Conservation (phyloP, 2,329 filamentous ascomycete genomes). For the Emydomyces testavorans region DNA sequence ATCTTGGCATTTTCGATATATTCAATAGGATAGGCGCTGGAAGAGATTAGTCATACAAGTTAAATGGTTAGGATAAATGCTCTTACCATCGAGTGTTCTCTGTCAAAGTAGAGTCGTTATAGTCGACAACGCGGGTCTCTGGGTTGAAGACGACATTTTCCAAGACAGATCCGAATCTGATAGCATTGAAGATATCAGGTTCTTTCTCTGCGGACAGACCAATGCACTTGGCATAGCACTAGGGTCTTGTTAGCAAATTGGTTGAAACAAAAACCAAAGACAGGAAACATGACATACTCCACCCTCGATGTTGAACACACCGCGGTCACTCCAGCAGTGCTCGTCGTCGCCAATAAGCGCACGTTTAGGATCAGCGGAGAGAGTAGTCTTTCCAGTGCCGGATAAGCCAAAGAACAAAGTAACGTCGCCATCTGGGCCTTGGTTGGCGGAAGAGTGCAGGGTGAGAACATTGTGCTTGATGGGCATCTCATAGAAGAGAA, state of each 20-base stretch:
- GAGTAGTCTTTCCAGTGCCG: constrained; percentile 95
- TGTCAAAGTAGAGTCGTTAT: constrained; percentile 86
- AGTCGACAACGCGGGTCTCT: constrained; percentile 78
- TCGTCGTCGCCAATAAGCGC: constrained; percentile 95
- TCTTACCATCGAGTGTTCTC: constrained; percentile 82
- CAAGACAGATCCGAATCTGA: constrained; percentile 90
- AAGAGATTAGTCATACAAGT: constrained; percentile 14
- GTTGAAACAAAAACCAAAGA: not conserved
- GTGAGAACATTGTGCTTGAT: constrained; percentile 99
- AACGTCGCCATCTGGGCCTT: constrained; percentile 87
- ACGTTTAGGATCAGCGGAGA: constrained; percentile 94
- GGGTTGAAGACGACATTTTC: constrained; percentile 99
- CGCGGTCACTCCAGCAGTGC: constrained; percentile 96
- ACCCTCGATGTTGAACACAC: constrained; percentile 99
- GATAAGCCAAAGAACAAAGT: constrained; percentile 99
- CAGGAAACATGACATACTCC: constrained; percentile 38
- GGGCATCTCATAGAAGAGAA: constrained; percentile 99
- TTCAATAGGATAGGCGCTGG: constrained; percentile 86
- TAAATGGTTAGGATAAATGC: constrained; percentile 10
- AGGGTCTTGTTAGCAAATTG: constrained; percentile 13
- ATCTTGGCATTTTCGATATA: constrained; percentile 99
- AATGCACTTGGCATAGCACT: constrained; percentile 97
- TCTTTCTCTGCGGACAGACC: constrained; percentile 97
- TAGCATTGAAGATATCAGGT: constrained; percentile 92
- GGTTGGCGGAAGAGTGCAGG: constrained; percentile 95